Percentiles rank a stretch among this genome's conserved stretches.
Evolutionary conservation across 768 basidiomycete genomes (phyloP).

Genomic region (Wakefieldia striispora): DNA sequence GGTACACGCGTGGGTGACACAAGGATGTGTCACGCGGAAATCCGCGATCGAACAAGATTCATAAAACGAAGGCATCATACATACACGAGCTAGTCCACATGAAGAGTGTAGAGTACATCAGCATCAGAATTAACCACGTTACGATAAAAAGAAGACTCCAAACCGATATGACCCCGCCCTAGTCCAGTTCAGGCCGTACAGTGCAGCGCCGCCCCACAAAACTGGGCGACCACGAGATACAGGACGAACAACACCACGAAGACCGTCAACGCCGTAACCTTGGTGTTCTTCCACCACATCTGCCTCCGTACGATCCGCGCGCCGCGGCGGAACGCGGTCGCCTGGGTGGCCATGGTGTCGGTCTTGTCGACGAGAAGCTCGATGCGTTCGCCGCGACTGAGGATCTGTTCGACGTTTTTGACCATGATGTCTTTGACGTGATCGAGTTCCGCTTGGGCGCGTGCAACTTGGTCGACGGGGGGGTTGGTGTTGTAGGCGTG

Average conservation of each 20-base stretch:
- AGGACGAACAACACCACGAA: slow-evolving; percentile 73
- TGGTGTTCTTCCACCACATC: slow-evolving; percentile 89
- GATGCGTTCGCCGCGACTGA: slow-evolving; percentile 91
- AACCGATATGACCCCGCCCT: not conserved
- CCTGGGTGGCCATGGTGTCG: slow-evolving; percentile 91
- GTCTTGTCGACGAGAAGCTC: slow-evolving; percentile 97
- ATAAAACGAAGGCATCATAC: too few species aligned
- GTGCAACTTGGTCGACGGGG: slow-evolving; percentile 82
- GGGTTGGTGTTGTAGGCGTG: slow-evolving; percentile 87
- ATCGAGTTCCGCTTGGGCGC: slow-evolving; percentile 84
- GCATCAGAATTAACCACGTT: slow-evolving; percentile 3
- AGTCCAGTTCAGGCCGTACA: slow-evolving; percentile 38
- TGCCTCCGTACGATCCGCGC: slow-evolving; percentile 78
- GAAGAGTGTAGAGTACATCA: slow-evolving; percentile 8
- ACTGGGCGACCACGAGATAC: slow-evolving; percentile 83
- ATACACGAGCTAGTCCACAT: not conserved
- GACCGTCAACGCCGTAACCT: slow-evolving; percentile 62
- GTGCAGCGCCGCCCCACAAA: slow-evolving; percentile 81
- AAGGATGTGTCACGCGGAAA: too few species aligned
- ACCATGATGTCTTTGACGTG: slow-evolving; percentile 98
- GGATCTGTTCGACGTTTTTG: slow-evolving; percentile 95
- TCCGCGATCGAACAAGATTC: too few species aligned
- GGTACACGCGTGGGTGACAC: too few species aligned
- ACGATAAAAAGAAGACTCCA: slow-evolving; percentile 5
- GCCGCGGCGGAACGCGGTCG: slow-evolving; percentile 88